Conservation (phyloP, 768 basidiomycete species). For the Phlegmacium glaucopus region DNA sequence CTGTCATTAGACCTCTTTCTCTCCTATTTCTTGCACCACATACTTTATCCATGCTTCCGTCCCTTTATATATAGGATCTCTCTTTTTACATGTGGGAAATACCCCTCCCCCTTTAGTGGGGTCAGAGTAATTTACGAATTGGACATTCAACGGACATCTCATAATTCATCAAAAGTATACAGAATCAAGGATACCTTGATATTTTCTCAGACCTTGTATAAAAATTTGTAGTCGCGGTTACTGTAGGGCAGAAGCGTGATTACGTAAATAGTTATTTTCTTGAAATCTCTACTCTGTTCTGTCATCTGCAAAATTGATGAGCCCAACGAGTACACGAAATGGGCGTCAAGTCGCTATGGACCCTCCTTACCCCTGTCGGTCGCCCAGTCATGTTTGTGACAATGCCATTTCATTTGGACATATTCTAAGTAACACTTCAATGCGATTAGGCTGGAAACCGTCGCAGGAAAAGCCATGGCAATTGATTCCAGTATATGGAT, state of each 20-base stretch:
- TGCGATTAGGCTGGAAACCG: constrained; percentile 76
- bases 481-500: constrained; percentile 99
- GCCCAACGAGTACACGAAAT: constrained; percentile 34
- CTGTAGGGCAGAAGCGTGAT: no score
- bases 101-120: no score
- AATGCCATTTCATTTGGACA: not conserved
- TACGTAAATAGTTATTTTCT: no score
- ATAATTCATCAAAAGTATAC: no score
- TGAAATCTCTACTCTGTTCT: not conserved
- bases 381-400: constrained; percentile 81
- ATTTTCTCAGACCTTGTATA: no score
- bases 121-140: no score
- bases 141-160: no score
- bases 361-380: constrained; percentile 86
- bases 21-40: not conserved
- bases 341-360: constrained; percentile 99
- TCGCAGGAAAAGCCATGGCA: constrained; percentile 93
- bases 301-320: not conserved
- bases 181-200: no score
- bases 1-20: no score
- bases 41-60: not conserved
- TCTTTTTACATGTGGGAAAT: not conserved
- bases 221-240: no score
- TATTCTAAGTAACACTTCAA: not conserved
- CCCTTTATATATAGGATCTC: not conserved